Evolutionary conservation across 768 basidiomycete species (phyloP), one percentile per base, ranked within the genome.

Genomic region (Naganishia antarctica): DNA sequence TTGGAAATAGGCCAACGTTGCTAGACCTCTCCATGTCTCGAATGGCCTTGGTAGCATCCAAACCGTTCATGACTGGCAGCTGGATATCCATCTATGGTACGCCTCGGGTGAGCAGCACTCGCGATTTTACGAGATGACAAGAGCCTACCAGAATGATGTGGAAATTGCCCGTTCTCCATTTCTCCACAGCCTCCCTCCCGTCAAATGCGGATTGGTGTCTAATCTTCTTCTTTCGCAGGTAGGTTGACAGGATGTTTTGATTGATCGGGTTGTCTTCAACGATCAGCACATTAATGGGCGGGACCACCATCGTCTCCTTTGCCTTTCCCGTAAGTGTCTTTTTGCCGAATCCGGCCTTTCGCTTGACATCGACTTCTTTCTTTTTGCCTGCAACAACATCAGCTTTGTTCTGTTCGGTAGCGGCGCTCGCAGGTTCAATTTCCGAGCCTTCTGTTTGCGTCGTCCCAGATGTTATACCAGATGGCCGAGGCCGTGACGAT

Each of bases 261-360:
- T 99, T 98, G 80, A 99, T 98, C 6, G 91, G 89, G 75, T 99
- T 99, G 79, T 99, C 96, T 77, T 99, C 96, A 41, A 98, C 96
- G 71, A 99, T 96, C 71, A 99, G 83, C 0, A 99, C 96, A 71
- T 89, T 94, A 74, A 99, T 97, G 0, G 96, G 96, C 3, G 96
- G 96, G 1, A 94, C 87, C 32, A 97, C 87, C 65, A 85, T 86
- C 28, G 82, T 81, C 62, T 89, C 87, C 7, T 81, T 74, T 79
- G 68, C 50, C 40, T 57, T 57, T 8, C 28, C 53, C 3, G 50
- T 66, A 21, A 60, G 60, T 58, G 78, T 69, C 58, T 76, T 66
- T 71, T 73, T 57, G 72, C 68, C 62, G n/a, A 43, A 16, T 9
- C 11, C 6, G 3, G 21, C 53, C 23, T 57, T 57, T 40, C 53